Evolutionary conservation across 2,329 filamentous ascomycete genomes (phyloP).

Genomic region (Ophiocordyceps polyrhachis-furcata): DNA sequence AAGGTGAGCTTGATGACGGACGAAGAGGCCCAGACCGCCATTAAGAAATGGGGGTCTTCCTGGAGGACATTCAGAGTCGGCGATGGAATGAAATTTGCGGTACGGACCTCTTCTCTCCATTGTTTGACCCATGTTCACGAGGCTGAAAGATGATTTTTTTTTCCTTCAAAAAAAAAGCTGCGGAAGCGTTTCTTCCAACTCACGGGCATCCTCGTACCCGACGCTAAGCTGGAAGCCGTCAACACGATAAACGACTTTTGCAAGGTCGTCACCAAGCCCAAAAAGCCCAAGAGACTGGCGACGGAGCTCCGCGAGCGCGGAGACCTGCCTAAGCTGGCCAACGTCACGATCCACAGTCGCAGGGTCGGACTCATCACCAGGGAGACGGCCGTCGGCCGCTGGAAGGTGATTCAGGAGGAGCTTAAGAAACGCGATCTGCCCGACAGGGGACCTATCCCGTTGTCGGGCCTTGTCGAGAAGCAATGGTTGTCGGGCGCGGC

Average conservation of each 20-base stretch:
- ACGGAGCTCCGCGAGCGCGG: slow-evolving; percentile 32
- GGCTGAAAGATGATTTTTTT: slow-evolving; percentile 1
- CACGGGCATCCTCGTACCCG: slow-evolving; percentile 58
- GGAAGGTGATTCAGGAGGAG: slow-evolving; percentile 63
- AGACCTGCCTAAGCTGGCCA: slow-evolving; percentile 35
- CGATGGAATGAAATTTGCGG: slow-evolving; percentile 53
- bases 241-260: slow-evolving; percentile 36
- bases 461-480: slow-evolving; percentile 22
- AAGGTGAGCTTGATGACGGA: slow-evolving; percentile 9
- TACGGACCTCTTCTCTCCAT: slow-evolving; percentile 21
- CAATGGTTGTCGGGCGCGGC: slow-evolving; percentile 15
- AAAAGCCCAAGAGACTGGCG: slow-evolving; percentile 43
- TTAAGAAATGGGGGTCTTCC: slow-evolving; percentile 27
- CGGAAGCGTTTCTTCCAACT: slow-evolving; percentile 66
- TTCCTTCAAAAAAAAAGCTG: slow-evolving; percentile 32
- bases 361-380: slow-evolving; percentile 53
- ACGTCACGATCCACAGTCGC: slow-evolving; percentile 47
- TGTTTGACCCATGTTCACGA: not conserved
- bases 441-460: slow-evolving; percentile 25
- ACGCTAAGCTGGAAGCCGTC: slow-evolving; percentile 42
- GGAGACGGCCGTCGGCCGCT: slow-evolving; percentile 53
- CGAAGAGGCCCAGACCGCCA: slow-evolving; percentile 22
- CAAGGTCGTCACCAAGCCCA: slow-evolving; percentile 29
- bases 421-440: slow-evolving; percentile 43
- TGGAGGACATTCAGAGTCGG: slow-evolving; percentile 41